Conservation (phyloP, 2,329 filamentous ascomycete species). For the Fusarium floridanum region DNA sequence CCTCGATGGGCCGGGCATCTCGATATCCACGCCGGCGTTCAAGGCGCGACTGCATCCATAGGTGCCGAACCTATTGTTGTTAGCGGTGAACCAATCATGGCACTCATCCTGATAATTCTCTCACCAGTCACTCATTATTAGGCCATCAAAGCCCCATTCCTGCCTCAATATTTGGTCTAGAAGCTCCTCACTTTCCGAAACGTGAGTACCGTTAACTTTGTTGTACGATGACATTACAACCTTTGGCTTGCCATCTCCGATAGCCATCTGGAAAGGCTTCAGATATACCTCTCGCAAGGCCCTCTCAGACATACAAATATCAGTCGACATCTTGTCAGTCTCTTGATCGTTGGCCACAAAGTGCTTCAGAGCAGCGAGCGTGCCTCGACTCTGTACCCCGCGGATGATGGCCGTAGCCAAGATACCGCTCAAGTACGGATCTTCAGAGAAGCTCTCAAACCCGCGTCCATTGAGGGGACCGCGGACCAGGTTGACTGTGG, state of each 20-base stretch:
- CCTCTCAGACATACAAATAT: conserved; percentile 63
- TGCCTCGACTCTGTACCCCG: conserved; percentile 50
- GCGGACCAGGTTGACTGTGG: conserved; percentile 73
- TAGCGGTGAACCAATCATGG: neutral
- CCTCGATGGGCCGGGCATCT: conserved; percentile 28
- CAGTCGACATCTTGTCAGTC: conserved; percentile 59
- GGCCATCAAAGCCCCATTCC: conserved; percentile 26
- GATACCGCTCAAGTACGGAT: conserved; percentile 48
- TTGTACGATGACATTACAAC: conserved; percentile 72
- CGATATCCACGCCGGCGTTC: conserved; percentile 25
- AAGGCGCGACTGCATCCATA: conserved; percentile 21
- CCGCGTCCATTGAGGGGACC: conserved; percentile 72
- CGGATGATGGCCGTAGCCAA: conserved; percentile 47
- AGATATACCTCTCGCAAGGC: conserved; percentile 74
- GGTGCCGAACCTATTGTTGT: conserved; percentile 18
- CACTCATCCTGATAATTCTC: neutral
- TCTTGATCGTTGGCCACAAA: conserved; percentile 63
- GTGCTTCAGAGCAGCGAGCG: conserved; percentile 52
- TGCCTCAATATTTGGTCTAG: conserved; percentile 14
- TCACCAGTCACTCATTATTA: conserved; percentile 37
- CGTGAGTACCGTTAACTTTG: conserved; percentile 47
- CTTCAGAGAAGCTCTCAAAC: conserved; percentile 74
- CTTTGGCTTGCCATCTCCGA: conserved; percentile 66
- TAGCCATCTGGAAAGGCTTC: conserved; percentile 72
- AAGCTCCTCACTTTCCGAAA: conserved; percentile 22